Evolutionary conservation across 768 basidiomycete species (phyloP), one percentile per base, ranked within the genome.

Genomic region (Saitozyma sp.): DNA sequence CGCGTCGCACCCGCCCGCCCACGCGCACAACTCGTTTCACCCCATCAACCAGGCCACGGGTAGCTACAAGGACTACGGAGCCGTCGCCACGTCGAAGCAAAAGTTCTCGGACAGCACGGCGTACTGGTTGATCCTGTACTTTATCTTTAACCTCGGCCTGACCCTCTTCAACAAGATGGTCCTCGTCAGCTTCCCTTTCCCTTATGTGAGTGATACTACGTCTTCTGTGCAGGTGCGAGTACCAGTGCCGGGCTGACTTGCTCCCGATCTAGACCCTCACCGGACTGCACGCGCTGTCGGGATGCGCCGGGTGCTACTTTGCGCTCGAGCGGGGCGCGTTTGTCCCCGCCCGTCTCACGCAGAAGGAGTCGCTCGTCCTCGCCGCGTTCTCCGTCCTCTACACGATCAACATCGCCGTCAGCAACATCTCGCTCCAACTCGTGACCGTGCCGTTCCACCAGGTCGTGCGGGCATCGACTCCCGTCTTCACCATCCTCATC

Each of bases 391-490:
- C 92, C 69, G 81, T 88, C 17, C 83, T 99, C 1, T 99, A 96
- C 78, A 90, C 94, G 6, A 81, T 95, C 77, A 99, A 99, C 75
- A 95, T 98, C 69, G 88, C 89, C 48, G 88, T 97, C 53, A 94
- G 92, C 82, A 99, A 99, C 78, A 82, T 92, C 39, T 93, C 91
- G 7, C 83, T 95, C 20, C 84, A 89, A 66, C 82, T 95, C 17
- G 93, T 97, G 43, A 93, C 93, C 7, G 85, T 95, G 16, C 92
- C 93, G 6, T 96, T 99, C 75, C 96, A 98, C 78, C 95, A 98
- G 83, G 92, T 98, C 59, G 88, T 98, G 43, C 89, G 96, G 38
- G 91, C 93, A 6, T 86, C 90, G 17, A 89, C 95, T 0, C 95
- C 96, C 0, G 84, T 98, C 55, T 97, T 98, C 82, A 94, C 91